A percentile compares a stretch with the other conserved stretches of the same genome.
Evolutionary conservation across 805 yeast species (phyloP).

Genomic region (Yamadazyma akitaensis): DNA sequence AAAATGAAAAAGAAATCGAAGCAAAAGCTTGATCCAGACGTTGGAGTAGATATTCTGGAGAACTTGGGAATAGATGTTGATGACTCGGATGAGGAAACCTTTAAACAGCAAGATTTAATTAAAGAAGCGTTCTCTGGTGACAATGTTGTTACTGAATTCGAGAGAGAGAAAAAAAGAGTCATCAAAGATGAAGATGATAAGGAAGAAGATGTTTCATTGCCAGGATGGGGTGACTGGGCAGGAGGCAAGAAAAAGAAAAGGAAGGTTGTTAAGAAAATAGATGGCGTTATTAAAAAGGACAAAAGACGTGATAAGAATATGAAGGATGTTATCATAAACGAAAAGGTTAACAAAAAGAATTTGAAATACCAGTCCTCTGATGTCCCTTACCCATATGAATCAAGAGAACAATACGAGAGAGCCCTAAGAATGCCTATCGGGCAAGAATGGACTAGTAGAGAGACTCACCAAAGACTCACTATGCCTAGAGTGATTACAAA

Average conservation of each 20-base stretch:
- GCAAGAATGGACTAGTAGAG: conserved; percentile 91
- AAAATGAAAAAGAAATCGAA: conserved; percentile 38
- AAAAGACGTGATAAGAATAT: conserved; percentile 75
- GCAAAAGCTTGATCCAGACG: conserved; percentile 17
- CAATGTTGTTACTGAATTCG: conserved; percentile 81
- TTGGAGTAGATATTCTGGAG: conserved; percentile 48
- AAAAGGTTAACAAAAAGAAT: conserved; percentile 78
- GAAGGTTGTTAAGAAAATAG: conserved; percentile 64
- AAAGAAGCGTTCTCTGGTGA: conserved; percentile 97
- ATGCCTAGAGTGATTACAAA: conserved; percentile 86
- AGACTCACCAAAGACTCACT: conserved; percentile 80
- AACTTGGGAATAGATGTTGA: conserved; percentile 38
- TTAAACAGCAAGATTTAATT: conserved; percentile 78
- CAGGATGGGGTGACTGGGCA: conserved; percentile 99
- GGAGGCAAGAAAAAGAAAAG: conserved; percentile 57
- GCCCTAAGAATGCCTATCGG: conserved; percentile 95
- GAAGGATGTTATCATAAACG: conserved; percentile 85
- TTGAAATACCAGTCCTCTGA: conserved; percentile 79
- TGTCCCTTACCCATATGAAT: conserved; percentile 96
- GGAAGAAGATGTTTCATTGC: conserved; percentile 79
- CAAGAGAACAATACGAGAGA: conserved; percentile 91
- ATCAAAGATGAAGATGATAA: conserved; percentile 80
- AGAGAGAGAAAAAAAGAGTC: conserved; percentile 65
- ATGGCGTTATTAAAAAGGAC: conserved; percentile 70
- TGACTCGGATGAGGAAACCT: conserved; percentile 37